A percentile compares a stretch with the other conserved stretches of the same genome.
phyloP scores from a whole-genome alignment of 441 rosid species.

The Erysimum pusillum region DNA sequence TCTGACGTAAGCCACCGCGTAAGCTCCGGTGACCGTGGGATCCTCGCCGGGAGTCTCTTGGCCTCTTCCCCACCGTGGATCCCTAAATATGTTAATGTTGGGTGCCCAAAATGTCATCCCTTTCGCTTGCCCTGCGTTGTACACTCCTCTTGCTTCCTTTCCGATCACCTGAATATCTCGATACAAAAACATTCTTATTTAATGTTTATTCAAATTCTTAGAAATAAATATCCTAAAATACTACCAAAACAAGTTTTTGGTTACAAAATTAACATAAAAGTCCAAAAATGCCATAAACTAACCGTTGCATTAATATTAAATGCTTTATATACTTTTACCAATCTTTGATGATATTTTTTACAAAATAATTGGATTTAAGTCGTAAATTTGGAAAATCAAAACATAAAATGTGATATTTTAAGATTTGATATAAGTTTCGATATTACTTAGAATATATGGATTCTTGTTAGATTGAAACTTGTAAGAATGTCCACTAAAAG shows the following conservation, averaged over 20 bases:
- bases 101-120: constrained; percentile 95
- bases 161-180: constrained; percentile 54
- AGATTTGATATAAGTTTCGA: not conserved
- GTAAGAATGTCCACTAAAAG: no score
- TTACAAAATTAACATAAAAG: not conserved
- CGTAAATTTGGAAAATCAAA: not conserved
- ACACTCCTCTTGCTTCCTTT: constrained; percentile 77
- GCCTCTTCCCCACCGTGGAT: constrained; percentile 97
- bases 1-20: constrained; percentile 77
- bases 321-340: not conserved
- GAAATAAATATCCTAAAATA: not conserved
- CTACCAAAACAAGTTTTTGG: not conserved
- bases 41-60: constrained; percentile 97
- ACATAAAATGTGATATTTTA: not conserved
- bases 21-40: constrained; percentile 71
- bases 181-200: not conserved
- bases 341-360: not conserved
- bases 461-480: not conserved
- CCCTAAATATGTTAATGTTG: constrained; percentile 83
- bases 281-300: not conserved
- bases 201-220: not conserved
- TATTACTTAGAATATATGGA: not conserved
- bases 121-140: constrained; percentile 76
- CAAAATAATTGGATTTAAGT: not conserved
- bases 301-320: not conserved